Evolutionary conservation across 148 eudicot species (phyloP), one percentile per base, ranked within the genome.

Genomic region (Rhododendron simsii): DNA sequence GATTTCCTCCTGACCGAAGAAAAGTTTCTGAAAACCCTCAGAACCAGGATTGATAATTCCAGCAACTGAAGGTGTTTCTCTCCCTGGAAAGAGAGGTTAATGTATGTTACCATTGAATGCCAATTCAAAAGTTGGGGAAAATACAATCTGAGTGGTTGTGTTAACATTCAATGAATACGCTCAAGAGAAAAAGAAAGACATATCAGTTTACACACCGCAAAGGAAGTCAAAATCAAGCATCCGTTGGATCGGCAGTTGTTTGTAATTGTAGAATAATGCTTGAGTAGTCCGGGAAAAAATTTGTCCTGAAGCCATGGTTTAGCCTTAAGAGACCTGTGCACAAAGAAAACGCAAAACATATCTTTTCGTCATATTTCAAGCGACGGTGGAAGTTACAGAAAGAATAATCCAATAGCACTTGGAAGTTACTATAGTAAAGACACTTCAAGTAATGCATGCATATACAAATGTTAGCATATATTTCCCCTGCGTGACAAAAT

Each of bases 171-270:
- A 23, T 63, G 18, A 57, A 7, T 23, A 41, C 11, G 28, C 5
- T 80, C 0, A 50, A 44, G 20, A 61, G n/a, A 13, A 82, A 21
- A 71, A 23, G 45, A 44, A 79, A 45, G 45, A 63, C 82, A 16
- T 44, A 41, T 9, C 41, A 84, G 13, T 69, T 28, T 57, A 88
- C 91, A 67, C 85, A 97, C 98, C 98, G 59, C 99, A 97, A 84
- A 97, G 99, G 87, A 97, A 97, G 92, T 97, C 99, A 93, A 97
- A 97, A 90, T 97, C 99, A 83, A 97, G 99, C 99, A 97, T 97
- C 78, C 98, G 96, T 86, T 97, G 99, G 82, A 97, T 93, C 26
- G 98, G 99, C 39, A 97, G 90, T 82, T 97, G 99, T 89, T 97
- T 95, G 86, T 93, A 97, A 81, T 97, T 97, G 86, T 95, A 97